A percentile compares a stretch with the other conserved stretches of the same genome.
These are phyloP conservation scores for Actinomucor elegans DNA, from an alignment of 371 early-diverging fungal genomes.

Conservation along the genomic window DNA sequence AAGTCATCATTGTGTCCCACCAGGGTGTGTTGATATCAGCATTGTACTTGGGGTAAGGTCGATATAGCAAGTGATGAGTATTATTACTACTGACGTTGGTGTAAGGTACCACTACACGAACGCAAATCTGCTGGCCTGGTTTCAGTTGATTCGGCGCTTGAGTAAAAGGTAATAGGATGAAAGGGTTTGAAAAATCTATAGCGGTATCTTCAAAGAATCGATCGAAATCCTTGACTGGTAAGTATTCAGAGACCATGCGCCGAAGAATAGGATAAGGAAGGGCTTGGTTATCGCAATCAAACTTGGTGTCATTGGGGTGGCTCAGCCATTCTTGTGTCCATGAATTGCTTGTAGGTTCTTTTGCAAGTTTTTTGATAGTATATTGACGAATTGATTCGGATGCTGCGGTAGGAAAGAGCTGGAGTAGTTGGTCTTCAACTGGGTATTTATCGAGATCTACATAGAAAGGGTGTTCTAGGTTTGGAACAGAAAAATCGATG, in stretches of 20 bases:
- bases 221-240: constrained; percentile 14
- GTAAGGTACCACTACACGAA: constrained; percentile 27
- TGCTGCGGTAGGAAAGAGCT: neutral
- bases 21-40: constrained; percentile 23
- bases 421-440: constrained; percentile 17
- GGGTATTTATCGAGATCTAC: constrained; percentile 21
- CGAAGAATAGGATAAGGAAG: constrained; percentile 29
- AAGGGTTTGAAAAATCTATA: constrained; percentile 6
- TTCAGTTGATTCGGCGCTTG: neutral
- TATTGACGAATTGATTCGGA: neutral
- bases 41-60: constrained; percentile 20
- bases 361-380: neutral
- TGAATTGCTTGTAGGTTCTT: neutral
- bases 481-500: constrained; percentile 10
- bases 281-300: constrained; percentile 16
- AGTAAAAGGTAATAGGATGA: constrained; percentile 19
- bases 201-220: constrained; percentile 4
- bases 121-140: constrained; percentile 16
- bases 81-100: neutral
- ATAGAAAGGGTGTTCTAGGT: constrained; percentile 1
- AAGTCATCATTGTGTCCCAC: constrained; percentile 40
- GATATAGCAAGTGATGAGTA: constrained; percentile 20
- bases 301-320: neutral
- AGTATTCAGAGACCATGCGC: constrained; percentile 13
- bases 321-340: constrained; percentile 17